Base-by-base conservation (phyloP, 495 filamentous ascomycete species). In the Neurospora sp. region DNA sequence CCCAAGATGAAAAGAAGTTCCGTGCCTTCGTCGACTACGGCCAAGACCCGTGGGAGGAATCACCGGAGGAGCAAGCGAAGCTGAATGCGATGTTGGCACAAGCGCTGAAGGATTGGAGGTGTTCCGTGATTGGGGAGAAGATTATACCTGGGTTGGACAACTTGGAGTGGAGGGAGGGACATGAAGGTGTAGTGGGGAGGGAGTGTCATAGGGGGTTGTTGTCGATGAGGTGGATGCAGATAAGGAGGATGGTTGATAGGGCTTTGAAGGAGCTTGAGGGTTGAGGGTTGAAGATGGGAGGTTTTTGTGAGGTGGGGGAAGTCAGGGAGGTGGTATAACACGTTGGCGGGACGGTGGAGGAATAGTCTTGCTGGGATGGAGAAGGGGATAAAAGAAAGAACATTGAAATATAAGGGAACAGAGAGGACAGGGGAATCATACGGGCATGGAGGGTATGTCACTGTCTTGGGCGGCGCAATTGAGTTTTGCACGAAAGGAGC, bases 91-190 rank as follows among this genome's bases (percentile, higher is more conserved):
- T 66, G 1, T 4, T 66, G 54, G 14, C 54, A 2, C 54, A 66
- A 39, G 73, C 70, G 5, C 39, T 79, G 59, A 75, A 73, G 23
- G 16, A 54, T 59, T 44, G 79, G 39, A 72, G 74, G 14, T 76
- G 70, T 27, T n/a, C 73, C 9, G 69, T 38, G 8, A 48, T 59
- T 59, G 72, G 1, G 2, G 14, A 71, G 27, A 44, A 42, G 39
- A n/a, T 16, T 4, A 5, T 41, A 9, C 35, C 6, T 14, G 74
- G 39, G 6, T 31, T 66, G 46, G 23, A 3, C 8, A 27, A n/a
- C 7, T 38, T 66, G 54, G 14, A 66, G 40, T 71, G 39, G 14
- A 6, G 5, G 39, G 44, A 71, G 69, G 42, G 46, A 39, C 11
- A n/a, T 10, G 39, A 71, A 72, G 38, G 8, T 35, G 46, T 69